Base-by-base conservation (phyloP, 768 basidiomycete species). In the Cubamyces sp. region DNA sequence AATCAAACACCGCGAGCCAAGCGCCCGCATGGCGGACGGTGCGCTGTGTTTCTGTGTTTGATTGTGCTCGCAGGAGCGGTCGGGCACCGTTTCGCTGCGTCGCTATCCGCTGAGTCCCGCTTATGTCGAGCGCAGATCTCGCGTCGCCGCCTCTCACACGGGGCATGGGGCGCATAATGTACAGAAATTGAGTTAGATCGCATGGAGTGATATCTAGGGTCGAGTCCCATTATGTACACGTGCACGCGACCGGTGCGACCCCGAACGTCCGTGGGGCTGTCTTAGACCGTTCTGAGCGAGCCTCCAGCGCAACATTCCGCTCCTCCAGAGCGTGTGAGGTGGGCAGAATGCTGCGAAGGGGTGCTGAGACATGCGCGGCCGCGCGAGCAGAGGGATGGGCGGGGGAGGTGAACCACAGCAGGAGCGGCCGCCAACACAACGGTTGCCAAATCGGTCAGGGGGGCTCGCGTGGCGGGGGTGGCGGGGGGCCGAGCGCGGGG, bases 401-500 rank as follows among this genome's bases (percentile, higher is more conserved):
- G 56, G 47, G 47, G 57, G 23, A 5, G 40, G 39, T 28, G 41
- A 54, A 54, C 53, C 40, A 43, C 53, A 42, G 51, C 34, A 41
- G 47, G 45, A 9, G 34, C 28, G 54, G 49, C 46, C 47, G 46
- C 54, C 23, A 60, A 64, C 63, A 64, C 58, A 60, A 56, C 63
- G 43, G 63, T 60, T 64, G 58, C 63, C 58, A 64, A 21, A 55
- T 56, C 19, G 9, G 57, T 28, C 26, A 48, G 14, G 34, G 53
- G 8, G 2, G 58, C 45, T 57, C 45, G 55, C 43, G 57, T 61
- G 48, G 53, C 16, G 15, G 51, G 60, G 62, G 70, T 69, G 66
- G 42, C 53, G 16, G 66, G 68, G 70, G 71, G 55, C 59, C 49
- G 21, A 48, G 61, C 51, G 57, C 66, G 69, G 66, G 48, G 65